Conservation (phyloP, 768 basidiomycete species). For the Termitomyces sp. region DNA sequence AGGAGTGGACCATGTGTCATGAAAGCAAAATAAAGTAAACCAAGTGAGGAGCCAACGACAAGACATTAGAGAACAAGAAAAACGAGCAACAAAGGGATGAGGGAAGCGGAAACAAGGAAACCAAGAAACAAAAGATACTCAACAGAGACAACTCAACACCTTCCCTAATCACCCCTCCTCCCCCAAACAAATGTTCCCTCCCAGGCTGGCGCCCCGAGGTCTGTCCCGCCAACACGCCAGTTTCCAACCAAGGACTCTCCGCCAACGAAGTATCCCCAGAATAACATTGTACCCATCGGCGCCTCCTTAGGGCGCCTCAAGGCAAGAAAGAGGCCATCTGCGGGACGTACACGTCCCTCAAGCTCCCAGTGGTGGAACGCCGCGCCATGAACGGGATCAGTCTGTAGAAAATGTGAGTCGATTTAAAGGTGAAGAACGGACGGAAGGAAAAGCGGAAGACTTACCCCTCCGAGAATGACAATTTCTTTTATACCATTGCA, state of each 20-base stretch:
- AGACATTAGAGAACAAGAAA: background rate
- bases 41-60: background rate
- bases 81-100: background rate
- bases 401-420: slow-evolving; percentile 3
- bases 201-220: slow-evolving; percentile 47
- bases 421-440: background rate
- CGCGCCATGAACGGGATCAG: slow-evolving; percentile 2
- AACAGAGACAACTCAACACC: background rate
- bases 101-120: background rate
- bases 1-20: background rate
- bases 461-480: slow-evolving; percentile 58
- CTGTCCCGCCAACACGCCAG: slow-evolving; percentile 56
- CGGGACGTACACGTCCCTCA: slow-evolving; percentile 10
- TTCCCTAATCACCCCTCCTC: slow-evolving; percentile 32
- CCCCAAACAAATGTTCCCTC: slow-evolving; percentile 69
- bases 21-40: background rate
- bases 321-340: slow-evolving; percentile 9
- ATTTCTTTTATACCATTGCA: slow-evolving; percentile 63
- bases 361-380: slow-evolving; percentile 9
- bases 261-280: slow-evolving; percentile 71
- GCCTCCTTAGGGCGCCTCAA: background rate
- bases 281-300: slow-evolving; percentile 33
- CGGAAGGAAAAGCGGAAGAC: slow-evolving; percentile 7
- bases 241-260: slow-evolving; percentile 68
- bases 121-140: background rate